Conservation (phyloP, 805 yeast species). For the Starmerella potacharoeniae region DNA sequence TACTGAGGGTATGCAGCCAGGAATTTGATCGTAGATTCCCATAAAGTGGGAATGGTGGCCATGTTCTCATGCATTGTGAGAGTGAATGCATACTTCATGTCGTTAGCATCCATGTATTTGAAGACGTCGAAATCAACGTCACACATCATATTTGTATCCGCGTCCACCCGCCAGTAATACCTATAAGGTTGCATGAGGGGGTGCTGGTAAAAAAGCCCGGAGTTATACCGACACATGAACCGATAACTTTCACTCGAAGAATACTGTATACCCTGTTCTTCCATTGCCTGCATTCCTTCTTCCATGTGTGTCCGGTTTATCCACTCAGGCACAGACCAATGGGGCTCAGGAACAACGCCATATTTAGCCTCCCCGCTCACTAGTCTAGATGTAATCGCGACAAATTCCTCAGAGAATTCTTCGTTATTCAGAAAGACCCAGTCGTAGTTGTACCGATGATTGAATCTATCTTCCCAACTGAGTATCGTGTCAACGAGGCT, state of each 20-base stretch:
- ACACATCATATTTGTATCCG: slow-evolving; percentile 80
- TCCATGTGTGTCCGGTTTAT: slow-evolving; percentile 36
- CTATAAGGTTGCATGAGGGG: slow-evolving; percentile 56
- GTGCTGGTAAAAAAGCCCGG: slow-evolving; percentile 75
- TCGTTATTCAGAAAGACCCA: slow-evolving; percentile 83
- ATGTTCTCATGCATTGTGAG: slow-evolving; percentile 66
- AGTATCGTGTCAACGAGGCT: slow-evolving; percentile 66
- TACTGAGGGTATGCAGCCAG: slow-evolving; percentile 39
- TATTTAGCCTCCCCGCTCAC: slow-evolving; percentile 59
- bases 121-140: slow-evolving; percentile 94
- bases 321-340: slow-evolving; percentile 62
- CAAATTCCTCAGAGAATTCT: slow-evolving; percentile 59
- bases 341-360: slow-evolving; percentile 45
- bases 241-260: slow-evolving; percentile 76
- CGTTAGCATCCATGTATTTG: slow-evolving; percentile 56
- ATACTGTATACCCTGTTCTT: slow-evolving; percentile 73
- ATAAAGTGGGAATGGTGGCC: slow-evolving; percentile 73
- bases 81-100: slow-evolving; percentile 77
- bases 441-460: slow-evolving; percentile 89
- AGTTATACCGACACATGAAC: slow-evolving; percentile 85
- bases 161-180: slow-evolving; percentile 98
- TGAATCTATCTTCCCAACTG: slow-evolving; percentile 75
- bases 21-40: slow-evolving; percentile 43
- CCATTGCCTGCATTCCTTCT: slow-evolving; percentile 62
- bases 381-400: slow-evolving; percentile 37